Conservation (phyloP, 106 monocot genomes). For the Hemerocallis citrina region DNA sequence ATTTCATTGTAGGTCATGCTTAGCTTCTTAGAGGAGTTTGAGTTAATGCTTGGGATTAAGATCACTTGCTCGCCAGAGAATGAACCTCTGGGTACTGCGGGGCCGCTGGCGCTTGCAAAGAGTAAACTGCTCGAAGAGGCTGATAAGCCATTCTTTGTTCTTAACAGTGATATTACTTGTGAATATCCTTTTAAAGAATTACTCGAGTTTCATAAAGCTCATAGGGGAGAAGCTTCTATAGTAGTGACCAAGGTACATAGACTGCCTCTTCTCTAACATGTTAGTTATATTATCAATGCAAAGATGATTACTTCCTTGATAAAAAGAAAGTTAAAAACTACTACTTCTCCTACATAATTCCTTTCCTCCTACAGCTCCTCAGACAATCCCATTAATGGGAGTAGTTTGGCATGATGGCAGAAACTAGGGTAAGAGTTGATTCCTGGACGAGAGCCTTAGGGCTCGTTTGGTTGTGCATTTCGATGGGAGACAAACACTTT, state of each 20-base stretch:
- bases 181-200: constrained; percentile 12
- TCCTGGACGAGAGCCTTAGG: no score
- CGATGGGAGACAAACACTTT: no score
- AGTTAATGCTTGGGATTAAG: constrained; percentile 9
- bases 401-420: no score
- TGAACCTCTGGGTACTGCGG: constrained; percentile 24
- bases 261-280: no score
- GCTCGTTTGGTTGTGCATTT: no score
- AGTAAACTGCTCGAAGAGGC: constrained; percentile 12
- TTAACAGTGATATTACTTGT: constrained; percentile 9
- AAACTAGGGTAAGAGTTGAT: no score
- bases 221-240: constrained; percentile 24
- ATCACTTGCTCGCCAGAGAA: constrained; percentile 27
- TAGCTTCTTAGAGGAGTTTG: constrained; percentile 14
- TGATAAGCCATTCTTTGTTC: constrained; percentile 9
- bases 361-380: no score
- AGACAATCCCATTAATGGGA: no score
- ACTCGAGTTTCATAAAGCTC: constrained; percentile 13
- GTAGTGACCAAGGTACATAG: constrained; percentile 26
- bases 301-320: no score
- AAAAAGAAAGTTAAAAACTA: no score
- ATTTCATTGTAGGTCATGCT: constrained; percentile 14
- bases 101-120: constrained; percentile 19
- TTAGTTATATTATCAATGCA: no score
- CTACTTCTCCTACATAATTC: no score